Evolutionary conservation across 805 yeast species (phyloP).

Genomic region (Nakazawaea peltata): DNA sequence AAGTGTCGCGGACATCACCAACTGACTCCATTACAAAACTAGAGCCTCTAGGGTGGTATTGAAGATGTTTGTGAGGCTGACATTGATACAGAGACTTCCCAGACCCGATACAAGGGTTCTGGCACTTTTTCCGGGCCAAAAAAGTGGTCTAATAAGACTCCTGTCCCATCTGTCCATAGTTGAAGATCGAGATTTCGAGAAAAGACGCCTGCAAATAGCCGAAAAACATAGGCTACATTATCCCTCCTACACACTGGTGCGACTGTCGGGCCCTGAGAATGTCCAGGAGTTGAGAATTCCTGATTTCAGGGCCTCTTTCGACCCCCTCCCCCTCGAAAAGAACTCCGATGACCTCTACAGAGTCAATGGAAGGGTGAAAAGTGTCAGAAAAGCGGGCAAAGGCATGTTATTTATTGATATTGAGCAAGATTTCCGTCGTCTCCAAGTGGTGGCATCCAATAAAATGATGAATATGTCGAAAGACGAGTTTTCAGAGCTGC

Average conservation of each 20-base stretch:
- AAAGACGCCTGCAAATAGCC: constrained; percentile 2
- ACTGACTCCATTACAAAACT: too few species aligned
- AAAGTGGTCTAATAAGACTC: too few species aligned
- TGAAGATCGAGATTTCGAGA: not conserved
- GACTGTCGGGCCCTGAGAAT: too few species aligned
- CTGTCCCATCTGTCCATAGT: too few species aligned
- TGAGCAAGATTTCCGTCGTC: constrained; percentile 44
- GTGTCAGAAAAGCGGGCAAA: constrained; percentile 59
- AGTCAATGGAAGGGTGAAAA: constrained; percentile 49
- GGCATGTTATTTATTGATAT: constrained; percentile 66
- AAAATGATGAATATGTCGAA: constrained; percentile 33
- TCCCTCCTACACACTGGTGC: too few species aligned
- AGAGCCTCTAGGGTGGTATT: too few species aligned
- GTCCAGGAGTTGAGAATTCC: constrained; percentile 23
- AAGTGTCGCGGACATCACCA: too few species aligned
- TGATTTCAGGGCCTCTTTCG: constrained; percentile 26
- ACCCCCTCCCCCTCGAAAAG: constrained; percentile 13
- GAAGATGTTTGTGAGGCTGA: too few species aligned
- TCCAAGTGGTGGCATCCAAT: constrained; percentile 59
- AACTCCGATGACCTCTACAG: constrained; percentile 17
- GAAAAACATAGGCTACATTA: constrained; percentile 9
- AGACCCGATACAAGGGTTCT: too few species aligned
- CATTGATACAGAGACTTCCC: too few species aligned
- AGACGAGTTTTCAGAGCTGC: constrained; percentile 32
- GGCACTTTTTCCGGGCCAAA: too few species aligned